Percentiles rank a stretch among this genome's conserved stretches.
Conservation (phyloP, 352 stramenopile genomes). For the Phytophthora boehmeriae region DNA sequence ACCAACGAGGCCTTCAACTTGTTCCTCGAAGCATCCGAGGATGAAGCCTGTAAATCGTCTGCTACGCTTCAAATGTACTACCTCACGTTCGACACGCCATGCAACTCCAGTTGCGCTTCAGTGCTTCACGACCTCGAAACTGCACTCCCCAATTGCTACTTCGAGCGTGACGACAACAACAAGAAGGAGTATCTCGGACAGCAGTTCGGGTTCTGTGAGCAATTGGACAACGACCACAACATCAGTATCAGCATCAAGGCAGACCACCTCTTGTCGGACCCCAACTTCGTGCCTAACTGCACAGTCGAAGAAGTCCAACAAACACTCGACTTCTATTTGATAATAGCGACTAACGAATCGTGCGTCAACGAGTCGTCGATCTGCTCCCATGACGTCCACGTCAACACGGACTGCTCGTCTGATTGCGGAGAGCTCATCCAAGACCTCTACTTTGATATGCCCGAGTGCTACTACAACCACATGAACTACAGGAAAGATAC, state of each 20-base stretch:
- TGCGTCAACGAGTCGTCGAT: conserved; percentile 17
- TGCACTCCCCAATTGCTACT: conserved; percentile 35
- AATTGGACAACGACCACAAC: conserved; percentile 10
- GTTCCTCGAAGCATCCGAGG: conserved; percentile 16
- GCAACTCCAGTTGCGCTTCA: conserved; percentile 31
- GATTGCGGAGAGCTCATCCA: conserved; percentile 11
- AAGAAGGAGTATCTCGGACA: conserved; percentile 33
- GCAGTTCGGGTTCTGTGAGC: conserved; percentile 20
- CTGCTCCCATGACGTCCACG: conserved; percentile 16
- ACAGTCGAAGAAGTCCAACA: conserved; percentile 13
- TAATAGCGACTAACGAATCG: conserved; percentile 14
- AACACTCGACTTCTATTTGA: conserved; percentile 17
- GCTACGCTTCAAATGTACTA: conserved; percentile 29
- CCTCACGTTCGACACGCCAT: conserved; percentile 38
- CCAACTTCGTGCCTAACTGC: conserved; percentile 14
- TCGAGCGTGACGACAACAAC: conserved; percentile 31
- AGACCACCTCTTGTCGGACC: conserved; percentile 5
- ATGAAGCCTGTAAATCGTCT: conserved; percentile 7
- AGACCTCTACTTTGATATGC: conserved; percentile 4
- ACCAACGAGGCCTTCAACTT: conserved; percentile 16
- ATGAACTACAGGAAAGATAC: conserved; percentile 7
- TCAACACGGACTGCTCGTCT: conserved; percentile 11
- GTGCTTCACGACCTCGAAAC: conserved; percentile 22
- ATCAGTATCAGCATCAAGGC: conserved; percentile 19
- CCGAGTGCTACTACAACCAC: conserved; percentile 17